A percentile compares a stretch with the other conserved stretches of the same genome.
Evolutionary conservation across 1,139 yeast species (phyloP).

Genomic region (Pneumocystis canis): DNA sequence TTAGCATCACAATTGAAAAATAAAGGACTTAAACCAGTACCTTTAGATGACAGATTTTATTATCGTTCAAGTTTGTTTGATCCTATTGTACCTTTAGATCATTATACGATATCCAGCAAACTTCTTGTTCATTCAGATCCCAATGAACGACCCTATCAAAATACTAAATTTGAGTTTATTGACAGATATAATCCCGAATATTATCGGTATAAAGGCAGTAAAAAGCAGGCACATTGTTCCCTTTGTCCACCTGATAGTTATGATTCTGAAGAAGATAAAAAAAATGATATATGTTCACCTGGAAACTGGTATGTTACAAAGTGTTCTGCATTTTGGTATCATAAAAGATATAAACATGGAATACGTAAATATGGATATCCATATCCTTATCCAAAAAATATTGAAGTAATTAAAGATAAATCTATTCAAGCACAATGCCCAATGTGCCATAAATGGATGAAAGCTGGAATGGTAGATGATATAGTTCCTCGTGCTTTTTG

Average conservation of each 20-base stretch:
- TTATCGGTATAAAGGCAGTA: neutral
- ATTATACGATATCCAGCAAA: neutral
- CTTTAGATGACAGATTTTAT: neutral
- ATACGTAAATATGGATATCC: constrained; percentile 1
- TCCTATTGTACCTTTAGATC: neutral
- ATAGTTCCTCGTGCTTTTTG: neutral
- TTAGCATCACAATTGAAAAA: neutral
- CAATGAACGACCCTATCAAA: neutral
- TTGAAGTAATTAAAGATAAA: neutral
- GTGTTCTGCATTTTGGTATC: neutral
- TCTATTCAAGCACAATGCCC: neutral
- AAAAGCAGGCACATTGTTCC: neutral
- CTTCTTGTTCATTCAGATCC: constrained; percentile 1
- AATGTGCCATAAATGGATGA: neutral
- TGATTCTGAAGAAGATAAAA: neutral
- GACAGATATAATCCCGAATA: neutral
- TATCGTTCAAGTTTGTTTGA: neutral
- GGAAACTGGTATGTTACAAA: neutral
- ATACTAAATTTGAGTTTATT: neutral
- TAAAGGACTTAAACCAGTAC: neutral
- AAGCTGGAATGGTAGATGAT: neutral
- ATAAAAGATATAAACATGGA: neutral
- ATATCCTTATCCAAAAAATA: neutral
- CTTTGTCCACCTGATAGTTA: neutral
- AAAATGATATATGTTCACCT: neutral